Base-by-base conservation (phyloP, 116 monocot genomes). In the Iris pallida region DNA sequence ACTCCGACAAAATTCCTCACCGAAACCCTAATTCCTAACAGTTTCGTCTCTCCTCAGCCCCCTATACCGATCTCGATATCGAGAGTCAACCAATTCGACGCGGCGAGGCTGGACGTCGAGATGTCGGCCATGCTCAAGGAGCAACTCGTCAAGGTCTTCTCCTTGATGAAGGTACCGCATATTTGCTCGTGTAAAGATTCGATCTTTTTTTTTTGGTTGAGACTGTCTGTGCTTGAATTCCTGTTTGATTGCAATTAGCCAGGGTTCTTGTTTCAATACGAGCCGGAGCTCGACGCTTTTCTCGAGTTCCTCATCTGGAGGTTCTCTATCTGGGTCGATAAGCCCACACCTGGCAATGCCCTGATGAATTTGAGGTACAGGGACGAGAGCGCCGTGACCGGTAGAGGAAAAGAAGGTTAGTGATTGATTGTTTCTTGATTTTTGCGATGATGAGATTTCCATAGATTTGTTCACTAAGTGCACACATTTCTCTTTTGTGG, bases 311-410 rank as follows among this genome's bases (percentile, higher is more conserved):
- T 90, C 57, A 90, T 94, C 5, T 94, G 93, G 94, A 94, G 94
- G 72, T 94, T 94, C 73, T 94, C 94, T n/a, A 94, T 94, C 46
- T 94, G 90, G 90, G 94, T 87, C 5, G 94, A 94, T 56, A 94
- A 94, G 75, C 90, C 87, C 11, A 94, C 94, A 17, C 90, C 94
- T 5, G 94, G 90, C 44, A 94, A 90, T 73, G 82, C 82, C 13
- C 82, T 94, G 42, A 90, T 87, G 94, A 90, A 94, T 79, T 69
- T 94, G 57, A 87, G 90, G 64, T 94, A 94, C 68, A 82, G 94
- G 65, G 87, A 94, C 59, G 94, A 94, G 70, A 80, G 81, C 11
- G 53, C 63, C 8, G 80, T 76, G 45, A 55, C 76, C 13, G n/a
- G 49, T 15, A 54, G 20, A 43, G 87, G 82, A 53, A 82, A 80